A percentile compares a stretch with the other conserved stretches of the same genome.
These are phyloP conservation scores for Aristolochia californica DNA, from an alignment of 164 flowering plant genomes.

Conservation along the genomic window DNA sequence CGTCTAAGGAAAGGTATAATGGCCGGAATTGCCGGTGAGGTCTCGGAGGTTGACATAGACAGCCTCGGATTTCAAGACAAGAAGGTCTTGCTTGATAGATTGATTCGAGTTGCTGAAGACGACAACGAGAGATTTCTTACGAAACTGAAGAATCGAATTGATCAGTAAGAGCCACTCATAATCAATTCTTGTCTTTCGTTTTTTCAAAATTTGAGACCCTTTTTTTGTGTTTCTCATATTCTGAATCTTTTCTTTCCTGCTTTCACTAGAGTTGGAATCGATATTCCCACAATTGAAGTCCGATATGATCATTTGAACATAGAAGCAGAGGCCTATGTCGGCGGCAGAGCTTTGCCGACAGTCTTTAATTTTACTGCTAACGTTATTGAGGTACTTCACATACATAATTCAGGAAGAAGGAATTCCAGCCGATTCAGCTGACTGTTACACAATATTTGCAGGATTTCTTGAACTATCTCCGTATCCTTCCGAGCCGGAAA, in stretches of 20 bases:
- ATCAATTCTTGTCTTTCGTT: too few species aligned
- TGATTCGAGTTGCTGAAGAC: slow-evolving; percentile 48
- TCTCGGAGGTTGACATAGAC: slow-evolving; percentile 37
- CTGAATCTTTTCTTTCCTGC: not conserved
- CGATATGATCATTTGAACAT: slow-evolving; percentile 44
- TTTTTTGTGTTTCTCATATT: too few species aligned
- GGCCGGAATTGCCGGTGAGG: slow-evolving; percentile 24
- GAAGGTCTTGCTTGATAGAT: slow-evolving; percentile 41
- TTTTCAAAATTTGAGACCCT: not conserved
- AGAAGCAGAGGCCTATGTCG: slow-evolving; percentile 41
- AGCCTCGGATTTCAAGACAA: slow-evolving; percentile 42
- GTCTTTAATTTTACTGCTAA: not conserved
- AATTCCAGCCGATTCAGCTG: not conserved
- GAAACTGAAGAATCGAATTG: slow-evolving; percentile 51
- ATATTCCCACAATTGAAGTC: slow-evolving; percentile 58
- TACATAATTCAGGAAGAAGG: not conserved
- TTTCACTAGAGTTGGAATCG: slow-evolving; percentile 48
- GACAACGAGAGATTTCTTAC: slow-evolving; percentile 71
- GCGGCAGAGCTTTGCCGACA: slow-evolving; percentile 51
- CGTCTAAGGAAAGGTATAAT: slow-evolving; percentile 57
- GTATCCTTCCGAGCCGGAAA: slow-evolving; percentile 15
- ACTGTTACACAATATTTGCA: not conserved
- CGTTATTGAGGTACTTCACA: not conserved
- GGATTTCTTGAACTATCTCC: slow-evolving; percentile 8
- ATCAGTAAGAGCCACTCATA: slow-evolving; percentile 30